Evolutionary conservation across 441 rosid genomes (phyloP).

Genomic region (Mallotus repandus): DNA sequence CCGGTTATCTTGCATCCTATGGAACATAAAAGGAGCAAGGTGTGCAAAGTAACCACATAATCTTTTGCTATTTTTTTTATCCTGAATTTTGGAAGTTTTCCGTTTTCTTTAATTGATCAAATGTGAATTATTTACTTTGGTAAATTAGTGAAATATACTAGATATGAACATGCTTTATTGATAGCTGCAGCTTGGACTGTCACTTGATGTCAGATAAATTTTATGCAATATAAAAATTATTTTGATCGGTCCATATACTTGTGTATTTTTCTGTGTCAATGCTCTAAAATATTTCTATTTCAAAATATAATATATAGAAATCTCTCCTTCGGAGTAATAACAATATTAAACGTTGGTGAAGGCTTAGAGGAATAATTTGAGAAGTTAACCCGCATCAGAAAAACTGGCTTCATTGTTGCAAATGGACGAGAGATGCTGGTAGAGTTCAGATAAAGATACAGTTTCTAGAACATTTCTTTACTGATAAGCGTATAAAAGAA

Average conservation of each 20-base stretch:
- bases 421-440: constrained; percentile 8
- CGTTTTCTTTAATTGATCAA: background rate
- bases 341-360: constrained; percentile 12
- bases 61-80: background rate
- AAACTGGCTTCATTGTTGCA: constrained; percentile 18
- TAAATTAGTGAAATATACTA: background rate
- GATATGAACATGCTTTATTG: background rate
- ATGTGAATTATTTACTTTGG: background rate
- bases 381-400: constrained; percentile 12
- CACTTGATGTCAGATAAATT: background rate
- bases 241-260: background rate
- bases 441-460: constrained; percentile 4
- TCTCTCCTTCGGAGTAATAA: constrained; percentile 9
- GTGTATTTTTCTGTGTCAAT: background rate
- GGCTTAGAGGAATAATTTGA: constrained; percentile 22
- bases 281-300: background rate
- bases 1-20: constrained; percentile 35
- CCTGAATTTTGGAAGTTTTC: background rate
- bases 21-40: constrained; percentile 26
- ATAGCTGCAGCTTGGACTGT: too few relatives aligned
- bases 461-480: constrained; percentile 4
- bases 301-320: background rate
- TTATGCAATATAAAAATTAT: background rate
- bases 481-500: constrained; percentile 18
- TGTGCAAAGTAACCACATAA: constrained; percentile 9